Percentiles rank a stretch among this genome's conserved stretches.
phyloP scores from a whole-genome alignment of 176 grass and related monocot species.

The Zea mays region Zm-B73-REFERENCE-NAM-5.0 NC_050104.1:114091501-114092000 shows the following conservation, averaged over 20 bases:
- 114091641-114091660: neutral
- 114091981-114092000: constrained; percentile 43
- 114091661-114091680: neutral
- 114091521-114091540: neutral
- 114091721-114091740: neutral
- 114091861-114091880: constrained; percentile 23
- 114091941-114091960: constrained; percentile 38
- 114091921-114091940: constrained; percentile 41
- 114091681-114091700: constrained; percentile 1
- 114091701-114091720: neutral
- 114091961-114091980: constrained; percentile 28
- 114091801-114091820: constrained; percentile 29
- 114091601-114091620: constrained; percentile 25
- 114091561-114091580: neutral
- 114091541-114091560: neutral
- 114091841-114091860: neutral
- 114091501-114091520: no score
- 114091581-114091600: neutral
- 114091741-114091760: neutral
- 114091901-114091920: constrained; percentile 39
- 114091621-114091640: neutral
- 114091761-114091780: neutral
- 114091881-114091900: constrained; percentile 7
- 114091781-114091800: neutral
- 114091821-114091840: neutral